Base-by-base conservation (phyloP, 306 rosid genomes). In the Cucumis cinereus region DNA sequence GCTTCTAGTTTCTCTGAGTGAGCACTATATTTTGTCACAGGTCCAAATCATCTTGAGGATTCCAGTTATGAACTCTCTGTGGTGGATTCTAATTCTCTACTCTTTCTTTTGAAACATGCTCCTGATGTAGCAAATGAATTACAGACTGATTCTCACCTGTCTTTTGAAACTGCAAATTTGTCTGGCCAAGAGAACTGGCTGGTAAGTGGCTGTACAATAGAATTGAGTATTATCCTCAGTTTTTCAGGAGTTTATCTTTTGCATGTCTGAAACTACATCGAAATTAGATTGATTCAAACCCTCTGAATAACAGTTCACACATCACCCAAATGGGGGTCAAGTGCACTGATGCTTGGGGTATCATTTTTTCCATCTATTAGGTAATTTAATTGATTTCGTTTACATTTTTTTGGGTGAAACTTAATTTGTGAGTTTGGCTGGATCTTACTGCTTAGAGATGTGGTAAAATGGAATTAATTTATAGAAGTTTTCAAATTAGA, bases 71-170 rank as follows among this genome's bases (percentile, higher is more conserved):
- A 95, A 70, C 82, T 95, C 49, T 83, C 98, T 77, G 98, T 95
- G 24, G 86, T 87, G 81, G 99, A 95, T 88, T 92, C 99, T 86
- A 95, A 95, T 87, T 92, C 97, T 14, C 85, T 95, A 74, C 86
- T 10, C 77, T 95, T 95, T 84, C 81, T 95, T 79, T 90, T 90
- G 86, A 89, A 90, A 76, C 73, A 95, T 76, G 92, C 90, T 58
- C 98, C 99, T 53, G 88, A 90, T 58, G 92, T 89, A 84, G 97
- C 97, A 78, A 87, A 85, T 73, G 89, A 87, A 74, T 88, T 95
- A 85, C 85, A 89, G 50, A 69, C 87, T 75, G 70, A 86, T 78
- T 78, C 92, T 7, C 90, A 89, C 59, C 83, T 90, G 23, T 88
- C 97, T 20, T 82, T 90, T 74, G 86, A 89, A 80, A 82, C 86